Evolutionary conservation across 306 rosid species (phyloP).

Genomic region (Oemleria cerasiformis): DNA sequence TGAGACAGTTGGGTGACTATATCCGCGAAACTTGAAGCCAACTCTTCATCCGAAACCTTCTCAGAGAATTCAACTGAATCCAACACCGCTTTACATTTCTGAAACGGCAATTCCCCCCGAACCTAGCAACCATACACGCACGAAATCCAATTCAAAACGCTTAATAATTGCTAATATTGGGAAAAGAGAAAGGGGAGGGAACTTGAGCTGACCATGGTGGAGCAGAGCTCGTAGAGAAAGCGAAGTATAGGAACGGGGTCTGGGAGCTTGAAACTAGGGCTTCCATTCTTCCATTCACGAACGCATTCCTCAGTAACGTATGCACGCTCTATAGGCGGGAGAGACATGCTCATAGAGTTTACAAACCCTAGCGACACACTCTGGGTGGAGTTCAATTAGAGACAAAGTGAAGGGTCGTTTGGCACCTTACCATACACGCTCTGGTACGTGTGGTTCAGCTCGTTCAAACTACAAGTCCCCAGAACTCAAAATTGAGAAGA

Average conservation of each 20-base stretch:
- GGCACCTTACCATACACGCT: too few relatives aligned
- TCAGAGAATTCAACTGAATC: slow-evolving; percentile 71
- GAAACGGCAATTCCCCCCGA: slow-evolving; percentile 87
- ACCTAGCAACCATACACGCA: slow-evolving; percentile 49
- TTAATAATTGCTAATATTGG: not conserved
- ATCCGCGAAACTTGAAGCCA: slow-evolving; percentile 84
- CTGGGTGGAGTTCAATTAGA: not conserved
- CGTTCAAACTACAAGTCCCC: too few relatives aligned
- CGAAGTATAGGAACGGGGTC: slow-evolving; percentile 76
- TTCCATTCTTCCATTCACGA: slow-evolving; percentile 90
- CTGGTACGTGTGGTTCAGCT: not conserved
- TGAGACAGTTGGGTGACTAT: slow-evolving; percentile 92
- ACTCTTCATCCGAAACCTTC: slow-evolving; percentile 45
- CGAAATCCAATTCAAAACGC: slow-evolving; percentile 17
- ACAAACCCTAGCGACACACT: slow-evolving; percentile 26
- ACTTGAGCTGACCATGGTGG: slow-evolving; percentile 58
- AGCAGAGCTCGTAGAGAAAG: slow-evolving; percentile 94
- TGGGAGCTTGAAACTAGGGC: slow-evolving; percentile 50
- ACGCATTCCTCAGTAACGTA: slow-evolving; percentile 61
- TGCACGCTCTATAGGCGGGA: slow-evolving; percentile 59
- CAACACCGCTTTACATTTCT: slow-evolving; percentile 78
- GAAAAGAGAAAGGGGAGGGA: not conserved
- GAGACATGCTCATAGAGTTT: slow-evolving; percentile 53
- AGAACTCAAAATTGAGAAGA: too few relatives aligned
- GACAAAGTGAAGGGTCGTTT: too few relatives aligned